Evolutionary conservation across 2,329 filamentous ascomycete genomes (phyloP), one percentile per base, ranked within the genome.

Genomic region (Neocatenulostroma microsporum): DNA sequence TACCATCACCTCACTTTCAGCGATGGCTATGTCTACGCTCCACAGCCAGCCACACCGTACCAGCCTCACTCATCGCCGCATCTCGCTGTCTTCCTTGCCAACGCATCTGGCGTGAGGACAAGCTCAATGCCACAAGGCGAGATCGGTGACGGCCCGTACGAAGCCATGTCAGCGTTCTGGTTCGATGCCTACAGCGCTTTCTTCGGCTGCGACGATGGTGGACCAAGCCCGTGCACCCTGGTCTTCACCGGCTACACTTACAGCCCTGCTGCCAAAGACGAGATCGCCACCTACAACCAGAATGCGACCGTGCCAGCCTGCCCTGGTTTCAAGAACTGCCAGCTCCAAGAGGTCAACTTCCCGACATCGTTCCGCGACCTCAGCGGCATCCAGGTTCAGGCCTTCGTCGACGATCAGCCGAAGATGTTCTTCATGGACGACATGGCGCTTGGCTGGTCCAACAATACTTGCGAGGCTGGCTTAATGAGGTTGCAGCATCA

Each of bases 401-500:
- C 69, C 9, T 65, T 59, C 36, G 64, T 62, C 25, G 48, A 50
- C 21, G 37, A 45, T 19, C 42, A 55, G 45, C 48, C 54, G 33
- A 55, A 54, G 4, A 55, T 63, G 48, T 67, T 63, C 47, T 67
- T 71, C 56, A 56, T 72, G 56, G 70, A 73, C 44, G 61, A 68
- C 39, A 48, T 73, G 38, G 45, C 59, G 30, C 50, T 72, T 49
- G 62, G 58, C 27, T 74, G 70, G 70, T 62, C 56, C 38, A 66
- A 73, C 55, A 66, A 66, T 42, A 67, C 56, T 26, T 73, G 70
- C 45, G 59, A 55, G 23, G 69, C 70, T 35, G 70, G 80, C 72
- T 51, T 83, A 82, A 0, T 82, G 80, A 29, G 89, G 36, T 21
- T 21, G 43, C 21, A 15, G 12, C 31, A 40, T 27, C 43, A 38